Conservation (phyloP, 495 filamentous ascomycete genomes). For the Clavariopsis aquatica region DNA sequence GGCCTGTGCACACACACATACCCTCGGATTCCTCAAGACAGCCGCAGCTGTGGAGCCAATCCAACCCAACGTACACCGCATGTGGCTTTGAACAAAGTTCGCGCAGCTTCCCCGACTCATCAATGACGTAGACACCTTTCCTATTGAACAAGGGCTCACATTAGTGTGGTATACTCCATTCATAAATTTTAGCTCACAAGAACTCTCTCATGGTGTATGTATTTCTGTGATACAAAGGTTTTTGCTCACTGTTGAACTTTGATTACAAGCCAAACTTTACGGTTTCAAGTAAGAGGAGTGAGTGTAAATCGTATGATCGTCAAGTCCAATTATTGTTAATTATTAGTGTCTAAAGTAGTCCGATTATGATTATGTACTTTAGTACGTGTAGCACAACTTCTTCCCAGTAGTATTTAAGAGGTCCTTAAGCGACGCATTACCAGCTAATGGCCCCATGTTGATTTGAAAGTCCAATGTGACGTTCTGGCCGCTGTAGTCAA, state of each 20-base stretch:
- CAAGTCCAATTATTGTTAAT: no score
- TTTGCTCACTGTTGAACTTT: no score
- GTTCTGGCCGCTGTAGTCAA: conserved; percentile 15
- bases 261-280: no score
- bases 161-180: neutral
- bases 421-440: conserved; percentile 6
- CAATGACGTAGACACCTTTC: neutral
- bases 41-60: neutral
- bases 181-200: neutral
- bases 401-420: conserved; percentile 16
- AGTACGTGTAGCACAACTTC: neutral
- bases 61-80: neutral
- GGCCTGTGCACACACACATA: conserved; percentile 1
- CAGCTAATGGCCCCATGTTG: conserved; percentile 21
- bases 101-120: conserved; percentile 1
- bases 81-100: neutral
- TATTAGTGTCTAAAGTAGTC: no score
- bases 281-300: no score
- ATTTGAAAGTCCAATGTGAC: conserved; percentile 25
- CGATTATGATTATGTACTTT: no score
- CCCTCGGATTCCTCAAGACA: neutral
- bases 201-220: no score
- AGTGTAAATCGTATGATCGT: no score
- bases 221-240: no score
- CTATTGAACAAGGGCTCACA: neutral